Evolutionary conservation across 176 grass and related monocot species (phyloP), one percentile per base, ranked within the genome.

Genomic region (Puya raimondii): DNA sequence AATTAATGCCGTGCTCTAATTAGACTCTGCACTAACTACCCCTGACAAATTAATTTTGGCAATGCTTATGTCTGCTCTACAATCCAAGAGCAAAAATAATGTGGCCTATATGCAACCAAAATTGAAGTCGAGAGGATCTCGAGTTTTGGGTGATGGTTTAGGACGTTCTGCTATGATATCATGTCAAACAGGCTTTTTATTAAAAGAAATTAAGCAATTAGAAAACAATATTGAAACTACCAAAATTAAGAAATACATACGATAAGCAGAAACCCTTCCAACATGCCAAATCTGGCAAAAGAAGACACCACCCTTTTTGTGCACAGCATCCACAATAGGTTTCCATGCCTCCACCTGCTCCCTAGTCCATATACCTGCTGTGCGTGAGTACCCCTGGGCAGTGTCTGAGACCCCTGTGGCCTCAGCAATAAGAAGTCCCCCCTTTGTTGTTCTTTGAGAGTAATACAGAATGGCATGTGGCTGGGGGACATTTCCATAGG

Each of bases 341-440:
- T 83, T 87, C 88, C 88, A 91, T 73, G 82, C 79, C 82, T 88
- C 88, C 69, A 91, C 84, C 15, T 91, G 88, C 26, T 78, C 82
- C 71, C 77, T 88, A 56, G 82, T 85, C 88, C 85, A 91, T 67
- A 91, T 85, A 0, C 88, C 85, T 14, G 81, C 79, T 74, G 82
- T 83, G 49, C 77, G 33, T 64, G 67, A 73, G 67, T 91, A 91
- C 75, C 86, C 86, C 71, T 84, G 85, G 64, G 90, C 86, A 50
- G 86, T 89, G 53, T 89, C 83, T 10, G 90, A 93, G 47, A 93
- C 54, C 69, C 80, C 83, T 15, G 86, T 82, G 49, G 80, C 83
- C 69, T 93, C 80, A 3, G 83, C 25, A 10, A 89, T 81, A 22
- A 93, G 59, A 72, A 92, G 73, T 12, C 82, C 85, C 13, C 81